These are phyloP conservation scores for Microcyclospora pomicola DNA, from an alignment of 2,329 filamentous ascomycete species.

Conservation along the genomic window DNA sequence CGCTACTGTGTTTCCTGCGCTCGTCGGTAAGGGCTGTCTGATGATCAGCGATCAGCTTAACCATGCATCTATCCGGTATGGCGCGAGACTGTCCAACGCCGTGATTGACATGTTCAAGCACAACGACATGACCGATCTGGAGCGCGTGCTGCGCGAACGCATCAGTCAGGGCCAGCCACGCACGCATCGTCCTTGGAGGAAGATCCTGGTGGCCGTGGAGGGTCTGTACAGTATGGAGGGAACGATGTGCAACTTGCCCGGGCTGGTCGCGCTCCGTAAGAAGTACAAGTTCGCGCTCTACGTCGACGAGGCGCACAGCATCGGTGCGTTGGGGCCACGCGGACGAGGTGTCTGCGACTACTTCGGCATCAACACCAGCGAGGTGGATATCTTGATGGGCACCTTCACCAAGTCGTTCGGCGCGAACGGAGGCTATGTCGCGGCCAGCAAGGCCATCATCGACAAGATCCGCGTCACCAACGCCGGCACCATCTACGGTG, in stretches of 20 bases:
- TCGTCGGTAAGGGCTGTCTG: constrained; percentile 84
- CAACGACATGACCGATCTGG: constrained; percentile 84
- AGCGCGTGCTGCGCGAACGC: constrained; percentile 72
- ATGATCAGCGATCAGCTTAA: constrained; percentile 96
- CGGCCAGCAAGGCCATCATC: constrained; percentile 77
- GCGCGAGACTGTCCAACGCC: constrained; percentile 82
- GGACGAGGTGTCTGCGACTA: constrained; percentile 95
- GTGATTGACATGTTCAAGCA: constrained; percentile 96
- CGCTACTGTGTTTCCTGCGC: constrained; percentile 76
- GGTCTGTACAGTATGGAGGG: constrained; percentile 99
- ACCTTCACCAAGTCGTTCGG: constrained; percentile 97
- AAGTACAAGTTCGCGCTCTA: constrained; percentile 97
- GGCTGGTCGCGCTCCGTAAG: constrained; percentile 71
- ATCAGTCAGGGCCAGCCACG: constrained; percentile 95
- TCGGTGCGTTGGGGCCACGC: constrained; percentile 77
- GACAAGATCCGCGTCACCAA: constrained; percentile 82
- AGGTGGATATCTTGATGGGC: constrained; percentile 95
- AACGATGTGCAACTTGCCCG: constrained; percentile 95
- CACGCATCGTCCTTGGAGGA: constrained; percentile 98
- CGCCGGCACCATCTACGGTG: constrained; percentile 72
- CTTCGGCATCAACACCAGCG: constrained; percentile 74
- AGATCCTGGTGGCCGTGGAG: constrained; percentile 92
- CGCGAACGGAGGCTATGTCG: constrained; percentile 91
- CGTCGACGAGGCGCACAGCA: constrained; percentile 89
- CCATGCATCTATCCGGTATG: constrained; percentile 92